These are phyloP conservation scores for Vachellia collinsii DNA, from an alignment of 306 rosid genomes.

Conservation along the genomic window DNA sequence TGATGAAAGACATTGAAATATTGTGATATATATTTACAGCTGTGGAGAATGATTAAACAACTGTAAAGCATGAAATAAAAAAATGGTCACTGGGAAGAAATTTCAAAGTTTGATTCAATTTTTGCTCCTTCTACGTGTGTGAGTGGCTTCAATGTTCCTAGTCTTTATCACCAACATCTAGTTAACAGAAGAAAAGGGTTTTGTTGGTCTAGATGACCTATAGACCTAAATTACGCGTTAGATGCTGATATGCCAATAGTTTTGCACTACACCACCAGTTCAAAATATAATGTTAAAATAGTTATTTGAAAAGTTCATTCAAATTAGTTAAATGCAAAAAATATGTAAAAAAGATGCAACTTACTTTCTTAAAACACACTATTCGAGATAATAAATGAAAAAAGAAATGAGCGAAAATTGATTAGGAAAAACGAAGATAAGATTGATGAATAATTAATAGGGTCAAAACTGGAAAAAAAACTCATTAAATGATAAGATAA, in stretches of 20 bases:
- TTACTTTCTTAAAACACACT: too few relatives aligned
- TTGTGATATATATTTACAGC: conserved; percentile 5
- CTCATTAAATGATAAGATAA: too few relatives aligned
- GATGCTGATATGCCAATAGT: neutral
- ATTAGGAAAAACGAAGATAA: too few relatives aligned
- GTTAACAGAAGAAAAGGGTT: neutral
- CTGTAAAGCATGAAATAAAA: conserved; percentile 23
- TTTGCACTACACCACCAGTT: neutral
- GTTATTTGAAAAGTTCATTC: too few relatives aligned
- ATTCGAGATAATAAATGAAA: too few relatives aligned
- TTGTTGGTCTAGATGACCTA: conserved; percentile 33
- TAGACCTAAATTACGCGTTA: conserved; percentile 3
- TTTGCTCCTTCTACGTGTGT: neutral
- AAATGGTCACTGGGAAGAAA: neutral
- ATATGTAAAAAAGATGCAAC: too few relatives aligned
- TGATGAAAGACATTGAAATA: conserved; percentile 21
- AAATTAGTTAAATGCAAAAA: too few relatives aligned
- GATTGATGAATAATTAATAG: too few relatives aligned
- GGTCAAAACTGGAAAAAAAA: too few relatives aligned
- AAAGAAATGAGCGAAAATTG: too few relatives aligned
- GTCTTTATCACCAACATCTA: conserved; percentile 4
- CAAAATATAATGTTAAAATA: too few relatives aligned
- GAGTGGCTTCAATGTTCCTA: neutral
- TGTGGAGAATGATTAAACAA: conserved; percentile 20
- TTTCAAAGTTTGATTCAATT: conserved; percentile 31